Base-by-base conservation (phyloP, 495 filamentous ascomycete genomes). In the Penicillium pancosmium region DNA sequence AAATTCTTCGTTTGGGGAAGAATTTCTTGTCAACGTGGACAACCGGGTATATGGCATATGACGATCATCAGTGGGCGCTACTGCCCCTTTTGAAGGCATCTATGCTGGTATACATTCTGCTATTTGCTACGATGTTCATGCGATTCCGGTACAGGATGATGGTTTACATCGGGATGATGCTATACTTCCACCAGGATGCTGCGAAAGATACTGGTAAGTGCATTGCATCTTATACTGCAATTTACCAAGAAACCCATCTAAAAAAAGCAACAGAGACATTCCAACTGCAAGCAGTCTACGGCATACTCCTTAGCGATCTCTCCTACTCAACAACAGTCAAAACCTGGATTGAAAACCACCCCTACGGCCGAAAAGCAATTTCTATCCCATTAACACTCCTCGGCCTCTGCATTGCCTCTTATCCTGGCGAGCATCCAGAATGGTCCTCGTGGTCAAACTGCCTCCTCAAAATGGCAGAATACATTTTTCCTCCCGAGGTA, bases 1-100 rank as follows among this genome's bases (percentile, higher is more conserved):
- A 76, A 49, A 54, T 76, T 33, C 38, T 70, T 53, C 75, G 76
- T 15, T 62, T 87, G 49, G 74, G 82, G 47, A 64, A 73, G 56
- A 82, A 80, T 57, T 76, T 85, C 54, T 68, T 84, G n/a, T 77
- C 73, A 11, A 83, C 80, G 2, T 89, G 86, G 86, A 82, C 83
- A 19, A 78, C 71, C n/a, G 79, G 78, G 3, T 79, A 74, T 63
- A 86, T 85, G 69, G 70, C 73, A 10, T 90, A 87, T 60, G 87
- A 88, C 66, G 81, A 80, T 23, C 84, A 88, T 46, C 85, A 88
- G 63, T 90, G 87, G 87, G 86, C 87, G 4, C 66, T 90, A 40
- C 67, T 86, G 31, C 86, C 84, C 1, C 65, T 90, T 48, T 69
- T 90, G 15, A 76, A 80, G 65, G 82, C 84, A 1, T 84, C 82